phyloP scores from a whole-genome alignment of 2,329 filamentous ascomycete genomes.

The Stachybotrys echinatus region DNA sequence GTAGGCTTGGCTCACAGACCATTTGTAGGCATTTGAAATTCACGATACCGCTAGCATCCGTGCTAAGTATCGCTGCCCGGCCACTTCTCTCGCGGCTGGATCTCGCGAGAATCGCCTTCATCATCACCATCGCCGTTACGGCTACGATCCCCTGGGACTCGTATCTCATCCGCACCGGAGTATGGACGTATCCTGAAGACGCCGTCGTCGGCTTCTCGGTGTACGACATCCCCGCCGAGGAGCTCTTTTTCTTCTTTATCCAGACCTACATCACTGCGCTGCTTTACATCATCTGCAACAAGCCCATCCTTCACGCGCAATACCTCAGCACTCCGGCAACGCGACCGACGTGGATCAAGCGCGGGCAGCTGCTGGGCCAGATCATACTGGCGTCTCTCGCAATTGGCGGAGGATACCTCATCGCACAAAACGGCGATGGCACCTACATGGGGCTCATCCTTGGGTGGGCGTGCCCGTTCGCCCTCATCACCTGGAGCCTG shows the following conservation, averaged over 20 bases:
- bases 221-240: conserved; percentile 63
- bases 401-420: conserved; percentile 36
- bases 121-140: conserved; percentile 42
- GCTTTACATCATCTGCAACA: conserved; percentile 63
- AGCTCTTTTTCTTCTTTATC: conserved; percentile 72
- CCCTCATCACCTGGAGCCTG: conserved; percentile 58
- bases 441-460: conserved; percentile 69
- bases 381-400: conserved; percentile 37
- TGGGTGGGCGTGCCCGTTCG: conserved; percentile 62
- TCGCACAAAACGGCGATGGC: conserved; percentile 39
- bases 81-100: conserved; percentile 13
- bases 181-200: conserved; percentile 67
- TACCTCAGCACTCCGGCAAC: conserved; percentile 28
- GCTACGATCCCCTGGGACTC: conserved; percentile 74
- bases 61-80: conserved; percentile 7
- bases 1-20: not conserved
- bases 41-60: conserved; percentile 13
- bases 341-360: conserved; percentile 12
- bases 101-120: conserved; percentile 10
- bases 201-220: conserved; percentile 59
- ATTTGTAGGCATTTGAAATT: conserved; percentile 12
- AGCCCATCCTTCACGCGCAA: conserved; percentile 49
- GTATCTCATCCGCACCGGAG: conserved; percentile 60
- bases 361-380: conserved; percentile 42
- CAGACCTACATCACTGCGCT: conserved; percentile 70